These are phyloP conservation scores for Graphiopsis chlorocephala DNA, from an alignment of 2,329 filamentous ascomycete species.

Conservation along the genomic window DNA sequence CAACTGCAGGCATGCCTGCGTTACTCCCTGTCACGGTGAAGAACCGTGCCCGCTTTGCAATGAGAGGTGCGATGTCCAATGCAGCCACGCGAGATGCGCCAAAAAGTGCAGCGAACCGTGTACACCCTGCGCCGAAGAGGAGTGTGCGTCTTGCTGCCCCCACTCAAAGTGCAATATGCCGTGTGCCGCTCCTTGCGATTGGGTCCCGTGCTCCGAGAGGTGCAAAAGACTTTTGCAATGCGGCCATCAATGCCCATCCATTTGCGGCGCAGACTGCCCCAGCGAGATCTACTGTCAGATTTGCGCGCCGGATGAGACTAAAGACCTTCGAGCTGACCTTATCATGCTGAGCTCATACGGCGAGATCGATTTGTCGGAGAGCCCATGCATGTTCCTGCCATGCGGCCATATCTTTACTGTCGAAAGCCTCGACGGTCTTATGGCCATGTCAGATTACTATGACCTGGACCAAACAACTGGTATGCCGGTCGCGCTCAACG, in stretches of 20 bases:
- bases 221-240: conserved; percentile 56
- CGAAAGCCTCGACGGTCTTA: conserved; percentile 59
- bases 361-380: conserved; percentile 57
- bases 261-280: conserved; percentile 66
- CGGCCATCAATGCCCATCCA: conserved; percentile 61
- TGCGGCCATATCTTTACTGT: conserved; percentile 65
- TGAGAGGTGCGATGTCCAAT: conserved; percentile 54
- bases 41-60: conserved; percentile 49
- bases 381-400: conserved; percentile 59
- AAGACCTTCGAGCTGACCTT: conserved; percentile 54
- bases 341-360: conserved; percentile 54
- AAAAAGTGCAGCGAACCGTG: conserved; percentile 60
- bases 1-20: conserved; percentile 59
- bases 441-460: conserved; percentile 56
- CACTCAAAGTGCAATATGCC: conserved; percentile 54
- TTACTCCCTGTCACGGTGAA: conserved; percentile 51
- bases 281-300: conserved; percentile 52
- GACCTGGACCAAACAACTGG: conserved; percentile 34
- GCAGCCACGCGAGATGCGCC: conserved; percentile 56
- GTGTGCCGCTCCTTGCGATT: conserved; percentile 66
- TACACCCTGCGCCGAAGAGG: conserved; percentile 55
- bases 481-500: conserved; percentile 30
- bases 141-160: conserved; percentile 55
- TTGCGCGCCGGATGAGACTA: conserved; percentile 49
- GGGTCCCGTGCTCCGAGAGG: conserved; percentile 61